Evolutionary conservation across 441 rosid genomes (phyloP), one percentile per base, ranked within the genome.

Genomic region (Caryocar brasiliense): DNA sequence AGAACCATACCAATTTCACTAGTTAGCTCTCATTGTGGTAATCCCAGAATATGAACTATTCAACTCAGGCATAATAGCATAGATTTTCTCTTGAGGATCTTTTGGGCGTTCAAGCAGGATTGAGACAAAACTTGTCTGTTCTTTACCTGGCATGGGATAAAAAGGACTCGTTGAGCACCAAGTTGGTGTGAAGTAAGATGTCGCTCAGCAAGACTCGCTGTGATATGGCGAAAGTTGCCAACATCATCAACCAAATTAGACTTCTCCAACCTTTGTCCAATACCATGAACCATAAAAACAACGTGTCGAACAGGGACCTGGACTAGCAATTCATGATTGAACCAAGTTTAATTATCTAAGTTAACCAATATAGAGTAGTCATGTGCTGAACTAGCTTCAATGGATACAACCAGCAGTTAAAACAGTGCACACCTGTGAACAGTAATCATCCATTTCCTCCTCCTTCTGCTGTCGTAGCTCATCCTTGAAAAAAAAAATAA

Each of bases 191-290:
- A 56, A 48, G 85, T 78, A 46, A 93, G 82, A 61, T 89, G 95
- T 61, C 45, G 65, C 57, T 93, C 99, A 15, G 86, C 81, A 61
- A 93, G 90, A 69, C 60, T 63, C 34, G 81, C 79, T 4, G 99
- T 84, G 67, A 84, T 76, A 64, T 81, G 96, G 56, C 93, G 96
- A 54, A 84, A 89, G 56, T 82, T 78, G 50, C 77, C 76, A 53
- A 93, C 99, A 55, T 93, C 99, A 72, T 93, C 99, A 42, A 89
- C 96, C 81, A 93, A 79, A 66, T 86, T 93, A 44, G 99, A 93
- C 61, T 93, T 93, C 73, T 89, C 97, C 66, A 82, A 76, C 78
- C 95, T 79, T 71, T 93, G 99, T 51, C 99, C 99, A 53, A 93
- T 89, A 56, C 99, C 96, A 59, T 89, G 99, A 57, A 93, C 93